Base-by-base conservation (phyloP, 768 basidiomycete genomes). In the Tephrocybe sp. region DNA sequence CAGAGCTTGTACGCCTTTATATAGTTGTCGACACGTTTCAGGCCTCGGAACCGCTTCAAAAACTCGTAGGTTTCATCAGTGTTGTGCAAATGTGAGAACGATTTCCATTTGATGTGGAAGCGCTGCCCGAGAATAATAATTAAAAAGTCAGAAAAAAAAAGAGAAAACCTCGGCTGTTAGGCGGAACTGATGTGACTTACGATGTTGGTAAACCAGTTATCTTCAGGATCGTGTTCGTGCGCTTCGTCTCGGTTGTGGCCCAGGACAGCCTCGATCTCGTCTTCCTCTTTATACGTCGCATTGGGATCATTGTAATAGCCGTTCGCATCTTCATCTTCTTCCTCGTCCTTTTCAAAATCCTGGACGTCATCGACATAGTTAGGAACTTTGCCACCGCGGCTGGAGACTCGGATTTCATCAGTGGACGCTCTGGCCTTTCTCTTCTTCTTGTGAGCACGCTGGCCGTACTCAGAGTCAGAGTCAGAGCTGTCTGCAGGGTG, bases 91-190 rank as follows among this genome's bases (percentile, higher is more conserved):
- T 98, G 96, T 9, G 94, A 97, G 69, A 94, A 98, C 60, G 85
- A 86, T 70, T 98, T 98, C 97, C 97, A 99, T 71, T 99, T 99
- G 77, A 99, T 94, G 67, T 98, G 93, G 76, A 89, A 99, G 45
- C 94, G 93, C 94, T 97, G n/a, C 7, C n/a, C n/a, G n/a, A n/a
- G n/a, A n/a, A n/a, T n/a, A n/a, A n/a, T n/a, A n/a, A n/a, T n/a
- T n/a, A n/a, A n/a, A n/a, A n/a, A n/a, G n/a, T n/a, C n/a, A 9
- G 58, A 53, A 46, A 21, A 49, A 48, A 37, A 25, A 34, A 62
- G 25, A 57, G 63, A 51, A 51, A 41, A 53, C 11, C 28, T 30
- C 49, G 24, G 15, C 10, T 30, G 45, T 49, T 18, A 47, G 20
- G 47, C 58, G 53, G 40, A 11, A 42, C 36, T 28, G 20, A 48